Evolutionary conservation across 345 rosid genomes (phyloP).

Genomic region (Brassica juncea): DNA sequence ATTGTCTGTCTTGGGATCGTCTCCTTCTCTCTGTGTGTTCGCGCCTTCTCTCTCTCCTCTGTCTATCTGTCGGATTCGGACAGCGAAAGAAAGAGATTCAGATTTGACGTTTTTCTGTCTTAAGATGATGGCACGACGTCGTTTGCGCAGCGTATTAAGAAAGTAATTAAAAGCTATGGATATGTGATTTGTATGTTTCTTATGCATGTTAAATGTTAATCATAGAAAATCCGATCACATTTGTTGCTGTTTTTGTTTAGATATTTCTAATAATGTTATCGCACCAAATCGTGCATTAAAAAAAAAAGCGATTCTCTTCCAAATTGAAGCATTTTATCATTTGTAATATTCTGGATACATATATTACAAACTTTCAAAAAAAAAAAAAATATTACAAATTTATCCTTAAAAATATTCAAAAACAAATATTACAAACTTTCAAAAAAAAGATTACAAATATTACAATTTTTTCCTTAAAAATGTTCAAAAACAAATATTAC

Average conservation of each 20-base stretch:
- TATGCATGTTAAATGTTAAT: neutral
- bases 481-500: no score
- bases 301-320: neutral
- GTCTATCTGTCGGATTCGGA: conserved; percentile 40
- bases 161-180: neutral
- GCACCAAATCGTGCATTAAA: neutral
- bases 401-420: neutral
- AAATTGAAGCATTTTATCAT: neutral
- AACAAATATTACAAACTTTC: no score
- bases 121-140: conserved; percentile 14
- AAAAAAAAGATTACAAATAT: no score
- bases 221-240: neutral
- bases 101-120: conserved; percentile 36
- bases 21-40: conserved; percentile 10
- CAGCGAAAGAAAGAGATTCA: conserved; percentile 36
- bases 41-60: conserved; percentile 23
- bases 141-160: neutral
- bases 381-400: no score
- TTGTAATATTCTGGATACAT: neutral
- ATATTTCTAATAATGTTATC: neutral
- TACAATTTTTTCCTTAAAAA: no score
- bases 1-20: conserved; percentile 33
- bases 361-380: neutral
- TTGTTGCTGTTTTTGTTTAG: neutral
- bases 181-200: neutral